Conservation (phyloP, 2,329 filamentous ascomycete species). For the Lecanosticta acicola region DNA sequence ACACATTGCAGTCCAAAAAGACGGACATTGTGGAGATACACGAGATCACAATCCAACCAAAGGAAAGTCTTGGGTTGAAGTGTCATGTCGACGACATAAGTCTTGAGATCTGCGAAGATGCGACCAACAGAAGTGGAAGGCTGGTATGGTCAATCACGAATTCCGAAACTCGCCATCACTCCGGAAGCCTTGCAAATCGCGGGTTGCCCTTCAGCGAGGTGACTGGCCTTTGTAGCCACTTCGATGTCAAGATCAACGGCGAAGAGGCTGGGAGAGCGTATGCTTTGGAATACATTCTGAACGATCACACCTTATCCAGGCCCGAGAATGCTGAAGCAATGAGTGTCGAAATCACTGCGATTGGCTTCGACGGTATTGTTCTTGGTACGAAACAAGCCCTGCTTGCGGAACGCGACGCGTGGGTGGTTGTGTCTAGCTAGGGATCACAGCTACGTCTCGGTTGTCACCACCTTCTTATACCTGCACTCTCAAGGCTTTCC, state of each 20-base stretch:
- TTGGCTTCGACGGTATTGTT: background rate
- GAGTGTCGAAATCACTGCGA: background rate
- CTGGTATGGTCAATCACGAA: too few species aligned
- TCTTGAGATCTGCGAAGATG: background rate
- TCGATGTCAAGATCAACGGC: background rate
- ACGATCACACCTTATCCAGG: background rate
- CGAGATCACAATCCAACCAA: background rate
- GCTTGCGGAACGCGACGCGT: background rate
- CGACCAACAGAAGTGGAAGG: too few species aligned
- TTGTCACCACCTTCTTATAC: background rate
- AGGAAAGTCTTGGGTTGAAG: background rate
- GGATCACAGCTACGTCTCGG: too few species aligned
- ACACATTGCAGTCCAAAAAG: too few species aligned
- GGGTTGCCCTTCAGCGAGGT: background rate
- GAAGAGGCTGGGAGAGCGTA: background rate
- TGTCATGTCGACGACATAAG: background rate
- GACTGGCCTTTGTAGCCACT: background rate
- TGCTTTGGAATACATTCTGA: background rate
- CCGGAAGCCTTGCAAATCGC: too few species aligned
- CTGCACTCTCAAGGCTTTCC: constrained; percentile 3
- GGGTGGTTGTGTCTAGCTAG: background rate
- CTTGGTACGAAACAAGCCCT: background rate
- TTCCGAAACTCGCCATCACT: too few species aligned
- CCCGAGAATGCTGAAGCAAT: background rate
- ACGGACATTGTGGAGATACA: background rate